phyloP scores from a whole-genome alignment of 2,329 filamentous ascomycete species.

The Diaporthe destruens region DNA sequence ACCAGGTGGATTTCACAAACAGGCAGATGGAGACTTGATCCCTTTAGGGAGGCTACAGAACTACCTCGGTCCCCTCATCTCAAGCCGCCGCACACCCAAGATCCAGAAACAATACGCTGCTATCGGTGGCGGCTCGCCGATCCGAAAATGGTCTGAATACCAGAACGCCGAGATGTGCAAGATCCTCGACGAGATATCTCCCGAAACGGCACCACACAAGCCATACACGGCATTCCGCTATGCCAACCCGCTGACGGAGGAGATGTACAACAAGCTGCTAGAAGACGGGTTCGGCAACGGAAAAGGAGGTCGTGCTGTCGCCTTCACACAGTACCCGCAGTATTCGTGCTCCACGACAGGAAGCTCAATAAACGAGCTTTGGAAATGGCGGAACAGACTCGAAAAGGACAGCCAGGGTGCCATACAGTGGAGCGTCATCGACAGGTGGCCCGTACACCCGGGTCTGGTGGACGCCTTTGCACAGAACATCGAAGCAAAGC shows the following conservation, averaged over 20 bases:
- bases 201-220: constrained; percentile 94
- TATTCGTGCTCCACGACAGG: constrained; percentile 98
- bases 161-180: constrained; percentile 98
- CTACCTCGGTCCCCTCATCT: constrained; percentile 91
- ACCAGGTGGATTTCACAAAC: constrained; percentile 33
- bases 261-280: constrained; percentile 87
- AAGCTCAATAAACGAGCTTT: constrained; percentile 94
- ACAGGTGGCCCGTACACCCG: constrained; percentile 93
- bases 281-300: constrained; percentile 92
- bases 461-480: constrained; percentile 94
- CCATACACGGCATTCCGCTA: constrained; percentile 98
- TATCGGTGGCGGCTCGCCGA: constrained; percentile 97
- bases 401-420: constrained; percentile 79
- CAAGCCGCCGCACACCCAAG: constrained; percentile 89
- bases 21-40: constrained; percentile 95
- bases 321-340: constrained; percentile 98
- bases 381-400: constrained; percentile 93
- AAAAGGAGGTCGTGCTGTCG: constrained; percentile 91
- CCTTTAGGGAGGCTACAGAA: constrained; percentile 92
- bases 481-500: constrained; percentile 87
- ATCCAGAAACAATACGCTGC: constrained; percentile 95
- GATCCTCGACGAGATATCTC: constrained; percentile 89
- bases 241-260: constrained; percentile 90
- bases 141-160: constrained; percentile 97
- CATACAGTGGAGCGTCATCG: constrained; percentile 97